A percentile compares a stretch with the other conserved stretches of the same genome.
These are phyloP conservation scores for Avena eriantha DNA, from an alignment of 176 grass and related monocot genomes.

Conservation along the genomic window DNA sequence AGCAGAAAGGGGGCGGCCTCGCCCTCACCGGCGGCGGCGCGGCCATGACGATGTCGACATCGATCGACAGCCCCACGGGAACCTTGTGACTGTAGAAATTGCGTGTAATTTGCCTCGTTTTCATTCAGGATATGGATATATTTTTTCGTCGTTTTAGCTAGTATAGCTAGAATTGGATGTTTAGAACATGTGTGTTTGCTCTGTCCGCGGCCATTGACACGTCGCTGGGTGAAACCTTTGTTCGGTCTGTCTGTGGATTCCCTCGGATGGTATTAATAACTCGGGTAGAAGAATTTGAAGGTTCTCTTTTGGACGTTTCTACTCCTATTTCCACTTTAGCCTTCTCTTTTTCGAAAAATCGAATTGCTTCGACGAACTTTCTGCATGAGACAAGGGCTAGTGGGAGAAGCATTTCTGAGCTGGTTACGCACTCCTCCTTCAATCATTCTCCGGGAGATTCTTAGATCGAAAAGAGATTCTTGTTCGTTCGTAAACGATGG, in stretches of 20 bases:
- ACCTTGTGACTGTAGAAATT: slow-evolving; percentile 7
- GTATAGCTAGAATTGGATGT: not conserved
- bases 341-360: slow-evolving; percentile 3
- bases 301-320: not conserved
- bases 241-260: not conserved
- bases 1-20: slow-evolving; percentile 47
- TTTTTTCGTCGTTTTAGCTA: not conserved
- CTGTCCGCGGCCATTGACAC: not conserved
- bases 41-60: not conserved
- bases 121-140: not conserved
- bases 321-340: not conserved
- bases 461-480: not conserved
- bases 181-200: not conserved
- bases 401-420: not conserved
- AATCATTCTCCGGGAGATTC: not conserved
- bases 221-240: not conserved
- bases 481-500: not conserved
- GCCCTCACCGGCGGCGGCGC: not conserved
- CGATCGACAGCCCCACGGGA: not conserved
- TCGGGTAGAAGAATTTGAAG: too few relatives aligned
- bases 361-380: not conserved
- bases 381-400: not conserved
- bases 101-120: not conserved
- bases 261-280: not conserved
- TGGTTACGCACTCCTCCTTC: not conserved